Conservation (phyloP, 1,284 basidiomycete species). For the Hortiboletus rubellus region DNA sequence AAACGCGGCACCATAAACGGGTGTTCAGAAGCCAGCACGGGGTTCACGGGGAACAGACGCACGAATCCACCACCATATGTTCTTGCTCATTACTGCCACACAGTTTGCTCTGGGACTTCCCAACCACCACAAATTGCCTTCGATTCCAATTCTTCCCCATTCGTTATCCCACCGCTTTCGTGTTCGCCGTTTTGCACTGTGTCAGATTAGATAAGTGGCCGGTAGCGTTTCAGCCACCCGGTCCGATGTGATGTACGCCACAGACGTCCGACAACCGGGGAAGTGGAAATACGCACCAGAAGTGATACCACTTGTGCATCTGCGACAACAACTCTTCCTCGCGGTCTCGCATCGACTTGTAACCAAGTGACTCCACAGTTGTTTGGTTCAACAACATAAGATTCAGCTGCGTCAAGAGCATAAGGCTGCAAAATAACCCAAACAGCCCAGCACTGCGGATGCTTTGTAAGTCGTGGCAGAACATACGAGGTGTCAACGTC, state of each 20-base stretch:
- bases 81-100: conserved; percentile 74
- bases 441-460: conserved; percentile 50
- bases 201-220: not conserved
- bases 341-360: conserved; percentile 57
- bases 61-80: conserved; percentile 70
- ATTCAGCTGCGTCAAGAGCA: conserved; percentile 60
- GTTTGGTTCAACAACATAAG: conserved; percentile 68
- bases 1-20: conserved; percentile 8
- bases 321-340: conserved; percentile 54
- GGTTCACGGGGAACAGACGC: conserved; percentile 37
- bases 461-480: conserved; percentile 10
- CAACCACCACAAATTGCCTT: conserved; percentile 88
- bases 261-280: not conserved
- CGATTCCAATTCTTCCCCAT: conserved; percentile 71
- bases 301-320: conserved; percentile 49
- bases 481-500: not conserved
- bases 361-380: conserved; percentile 74
- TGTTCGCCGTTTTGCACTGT: conserved; percentile 50
- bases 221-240: not conserved
- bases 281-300: conserved; percentile 42
- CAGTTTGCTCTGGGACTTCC: conserved; percentile 63
- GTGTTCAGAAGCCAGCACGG: not conserved
- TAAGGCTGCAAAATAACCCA: conserved; percentile 61
- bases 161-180: conserved; percentile 64
- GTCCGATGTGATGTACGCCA: not conserved